Conservation (phyloP, 2,329 filamentous ascomycete genomes). For the Emericellopsis atlantica region DNA sequence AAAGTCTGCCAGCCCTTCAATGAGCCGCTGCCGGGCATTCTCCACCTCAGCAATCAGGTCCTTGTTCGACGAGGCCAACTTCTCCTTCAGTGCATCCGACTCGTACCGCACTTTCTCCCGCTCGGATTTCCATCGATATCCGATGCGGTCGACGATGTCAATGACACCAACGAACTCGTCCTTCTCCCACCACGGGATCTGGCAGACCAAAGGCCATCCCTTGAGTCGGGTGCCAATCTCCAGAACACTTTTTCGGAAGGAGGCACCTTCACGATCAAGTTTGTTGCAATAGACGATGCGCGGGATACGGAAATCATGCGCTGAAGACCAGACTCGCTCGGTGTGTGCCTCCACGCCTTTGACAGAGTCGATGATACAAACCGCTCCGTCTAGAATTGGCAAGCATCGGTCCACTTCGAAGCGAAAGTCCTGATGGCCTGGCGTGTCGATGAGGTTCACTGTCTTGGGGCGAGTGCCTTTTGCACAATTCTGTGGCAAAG, state of each 20-base stretch:
- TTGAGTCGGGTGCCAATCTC: constrained; percentile 71
- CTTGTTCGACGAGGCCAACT: constrained; percentile 31
- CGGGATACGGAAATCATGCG: constrained; percentile 74
- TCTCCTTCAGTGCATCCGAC: constrained; percentile 16
- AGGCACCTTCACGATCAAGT: constrained; percentile 64
- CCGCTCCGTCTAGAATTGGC: constrained; percentile 74
- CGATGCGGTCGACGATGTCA: constrained; percentile 66
- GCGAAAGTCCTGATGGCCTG: constrained; percentile 92
- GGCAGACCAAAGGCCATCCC: constrained; percentile 82
- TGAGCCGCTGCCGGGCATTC: constrained; percentile 60
- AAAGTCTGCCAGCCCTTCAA: constrained; percentile 78
- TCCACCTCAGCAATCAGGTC: constrained; percentile 55
- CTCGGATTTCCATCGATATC: constrained; percentile 54
- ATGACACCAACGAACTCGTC: constrained; percentile 73
- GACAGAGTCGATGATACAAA: constrained; percentile 88
- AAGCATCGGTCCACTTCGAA: constrained; percentile 92
- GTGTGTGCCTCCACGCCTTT: constrained; percentile 95
- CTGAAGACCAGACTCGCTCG: constrained; percentile 90
- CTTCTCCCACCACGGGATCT: constrained; percentile 88
- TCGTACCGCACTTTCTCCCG: constrained; percentile 22
- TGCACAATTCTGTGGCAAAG: constrained; percentile 37
- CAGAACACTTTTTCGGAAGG: constrained; percentile 72
- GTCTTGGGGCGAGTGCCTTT: constrained; percentile 41
- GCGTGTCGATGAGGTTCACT: constrained; percentile 90
- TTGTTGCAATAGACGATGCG: constrained; percentile 70